These are phyloP conservation scores for Geoglossum cookeanum DNA, from an alignment of 2,329 filamentous ascomycete species.

Conservation along the genomic window DNA sequence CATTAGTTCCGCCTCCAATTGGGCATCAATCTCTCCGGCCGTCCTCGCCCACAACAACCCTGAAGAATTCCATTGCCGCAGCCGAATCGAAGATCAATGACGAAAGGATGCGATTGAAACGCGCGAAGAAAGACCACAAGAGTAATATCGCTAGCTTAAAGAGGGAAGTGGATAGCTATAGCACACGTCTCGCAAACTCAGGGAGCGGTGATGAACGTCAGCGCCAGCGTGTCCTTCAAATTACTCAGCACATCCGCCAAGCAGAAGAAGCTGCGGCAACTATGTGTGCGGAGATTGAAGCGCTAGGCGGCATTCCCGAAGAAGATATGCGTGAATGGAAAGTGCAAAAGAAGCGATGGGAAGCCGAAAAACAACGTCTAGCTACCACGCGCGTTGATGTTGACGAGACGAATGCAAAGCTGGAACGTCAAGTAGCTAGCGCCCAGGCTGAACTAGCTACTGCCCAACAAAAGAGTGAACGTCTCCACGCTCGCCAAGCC, in stretches of 20 bases:
- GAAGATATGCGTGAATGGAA: constrained; percentile 40
- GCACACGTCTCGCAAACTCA: constrained; percentile 44
- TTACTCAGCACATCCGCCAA: constrained; percentile 53
- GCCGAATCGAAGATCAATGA: constrained; percentile 52
- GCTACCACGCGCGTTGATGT: constrained; percentile 33
- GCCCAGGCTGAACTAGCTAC: constrained; percentile 45
- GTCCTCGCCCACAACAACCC: constrained; percentile 56
- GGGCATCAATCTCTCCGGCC: constrained; percentile 46
- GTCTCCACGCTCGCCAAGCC: constrained; percentile 48
- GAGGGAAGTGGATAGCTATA: constrained; percentile 55
- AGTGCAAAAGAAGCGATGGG: constrained; percentile 36
- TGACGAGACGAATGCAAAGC: constrained; percentile 39
- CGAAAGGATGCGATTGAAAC: constrained; percentile 48
- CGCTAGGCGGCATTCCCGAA: constrained; percentile 42
- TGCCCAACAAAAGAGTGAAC: constrained; percentile 50
- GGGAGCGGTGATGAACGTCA: constrained; percentile 60
- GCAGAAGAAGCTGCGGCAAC: constrained; percentile 41
- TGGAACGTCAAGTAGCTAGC: constrained; percentile 42
- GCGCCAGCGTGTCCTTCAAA: constrained; percentile 55
- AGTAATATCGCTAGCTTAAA: constrained; percentile 44
- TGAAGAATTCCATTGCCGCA: constrained; percentile 56
- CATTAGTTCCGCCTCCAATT: constrained; percentile 27
- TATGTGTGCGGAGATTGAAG: constrained; percentile 41
- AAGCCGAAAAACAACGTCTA: constrained; percentile 32
- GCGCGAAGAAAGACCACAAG: constrained; percentile 56